These are phyloP conservation scores for Grosmannia clavigera DNA, from an alignment of 2,329 filamentous ascomycete species.

Conservation along the genomic window DNA sequence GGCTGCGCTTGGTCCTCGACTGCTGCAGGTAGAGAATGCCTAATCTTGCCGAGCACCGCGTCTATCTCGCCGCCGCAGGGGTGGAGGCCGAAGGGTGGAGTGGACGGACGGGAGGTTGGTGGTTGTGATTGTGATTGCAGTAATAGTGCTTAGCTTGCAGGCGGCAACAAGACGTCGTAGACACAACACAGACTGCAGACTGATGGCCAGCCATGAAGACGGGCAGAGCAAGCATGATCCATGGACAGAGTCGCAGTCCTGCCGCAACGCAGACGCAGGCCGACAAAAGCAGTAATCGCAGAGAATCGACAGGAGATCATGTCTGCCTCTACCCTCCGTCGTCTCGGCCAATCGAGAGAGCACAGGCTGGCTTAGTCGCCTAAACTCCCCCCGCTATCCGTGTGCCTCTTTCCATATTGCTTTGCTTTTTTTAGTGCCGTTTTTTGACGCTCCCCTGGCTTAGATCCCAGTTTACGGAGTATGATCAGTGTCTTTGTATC, in stretches of 20 bases:
- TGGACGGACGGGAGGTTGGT: not conserved
- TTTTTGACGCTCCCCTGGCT: not conserved
- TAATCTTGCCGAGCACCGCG: not conserved
- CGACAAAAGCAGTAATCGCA: not conserved
- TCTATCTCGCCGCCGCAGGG: not conserved
- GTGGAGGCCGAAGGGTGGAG: not conserved
- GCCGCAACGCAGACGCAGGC: not conserved
- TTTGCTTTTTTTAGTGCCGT: not conserved
- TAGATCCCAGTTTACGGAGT: not conserved
- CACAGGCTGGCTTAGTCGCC: not conserved
- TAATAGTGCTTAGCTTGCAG: no score
- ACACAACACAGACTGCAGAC: not conserved
- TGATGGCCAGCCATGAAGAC: not conserved
- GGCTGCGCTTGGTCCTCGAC: not conserved
- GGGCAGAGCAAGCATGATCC: no score
- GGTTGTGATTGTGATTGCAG: no score
- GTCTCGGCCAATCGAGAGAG: not conserved
- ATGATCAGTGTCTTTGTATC: not conserved
- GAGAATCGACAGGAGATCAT: not conserved
- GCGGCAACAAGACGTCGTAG: no score
- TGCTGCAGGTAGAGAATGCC: not conserved
- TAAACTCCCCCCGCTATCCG: conserved; percentile 4
- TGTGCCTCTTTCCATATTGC: not conserved
- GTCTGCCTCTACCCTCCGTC: no score
- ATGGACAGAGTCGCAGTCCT: not conserved